phyloP scores from a whole-genome alignment of 768 basidiomycete genomes.

The Terana coerulea region DNA sequence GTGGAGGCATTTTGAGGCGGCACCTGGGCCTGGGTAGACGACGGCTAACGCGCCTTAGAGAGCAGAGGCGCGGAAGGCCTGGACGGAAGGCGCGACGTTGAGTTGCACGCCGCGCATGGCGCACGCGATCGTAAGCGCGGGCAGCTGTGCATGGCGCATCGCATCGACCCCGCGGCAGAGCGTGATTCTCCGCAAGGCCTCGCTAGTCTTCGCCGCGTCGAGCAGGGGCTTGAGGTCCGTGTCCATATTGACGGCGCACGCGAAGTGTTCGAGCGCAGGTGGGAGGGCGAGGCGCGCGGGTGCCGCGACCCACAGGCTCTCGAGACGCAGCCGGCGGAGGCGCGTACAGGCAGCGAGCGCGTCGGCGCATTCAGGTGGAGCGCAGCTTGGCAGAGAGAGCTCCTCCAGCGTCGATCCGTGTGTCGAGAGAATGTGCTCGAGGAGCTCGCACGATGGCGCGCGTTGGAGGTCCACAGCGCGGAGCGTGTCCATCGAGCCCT shows the following conservation, averaged over 20 bases:
- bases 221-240: constrained; percentile 52
- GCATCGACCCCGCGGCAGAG: constrained; percentile 54
- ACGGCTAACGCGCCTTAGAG: no score
- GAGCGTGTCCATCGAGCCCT: constrained; percentile 48
- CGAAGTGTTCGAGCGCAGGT: constrained; percentile 46
- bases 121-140: constrained; percentile 60
- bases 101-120: constrained; percentile 58
- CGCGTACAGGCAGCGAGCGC: constrained; percentile 44
- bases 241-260: constrained; percentile 57
- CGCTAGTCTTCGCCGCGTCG: constrained; percentile 45
- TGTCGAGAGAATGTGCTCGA: constrained; percentile 50
- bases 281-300: constrained; percentile 48
- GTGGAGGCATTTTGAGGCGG: no score
- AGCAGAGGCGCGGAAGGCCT: constrained; percentile 51
- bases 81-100: constrained; percentile 46
- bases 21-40: no score
- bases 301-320: constrained; percentile 45
- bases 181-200: constrained; percentile 45
- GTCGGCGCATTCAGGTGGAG: constrained; percentile 41
- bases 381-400: constrained; percentile 54
- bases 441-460: constrained; percentile 50
- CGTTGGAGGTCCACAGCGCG: constrained; percentile 54
- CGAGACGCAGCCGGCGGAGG: constrained; percentile 54
- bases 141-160: constrained; percentile 44
- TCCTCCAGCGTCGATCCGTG: constrained; percentile 49